phyloP scores from a whole-genome alignment of 164 flowering plant genomes.

The Warburgia ugandensis region DNA sequence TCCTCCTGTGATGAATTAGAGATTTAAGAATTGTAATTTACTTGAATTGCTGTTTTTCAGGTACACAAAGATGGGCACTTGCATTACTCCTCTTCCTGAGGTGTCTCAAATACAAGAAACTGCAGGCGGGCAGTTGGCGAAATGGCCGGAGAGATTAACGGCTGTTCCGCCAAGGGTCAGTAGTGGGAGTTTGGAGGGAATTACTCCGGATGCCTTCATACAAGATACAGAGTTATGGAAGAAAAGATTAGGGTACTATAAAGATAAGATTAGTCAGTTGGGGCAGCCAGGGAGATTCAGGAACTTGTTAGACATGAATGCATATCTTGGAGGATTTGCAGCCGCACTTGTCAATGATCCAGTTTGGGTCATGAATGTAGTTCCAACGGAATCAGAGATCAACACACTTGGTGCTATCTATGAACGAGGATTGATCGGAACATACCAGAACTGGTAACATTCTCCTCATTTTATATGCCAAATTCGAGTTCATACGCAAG shows the following conservation, averaged over 20 bases:
- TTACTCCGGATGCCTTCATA: conserved; percentile 43
- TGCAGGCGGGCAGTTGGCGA: conserved; percentile 57
- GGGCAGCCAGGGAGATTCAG: conserved; percentile 64
- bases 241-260: conserved; percentile 56
- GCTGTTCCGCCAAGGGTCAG: conserved; percentile 73
- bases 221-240: conserved; percentile 64
- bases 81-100: conserved; percentile 76
- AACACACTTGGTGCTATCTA: conserved; percentile 69
- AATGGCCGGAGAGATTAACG: conserved; percentile 79
- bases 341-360: conserved; percentile 76
- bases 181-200: conserved; percentile 54
- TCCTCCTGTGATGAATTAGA: too few species aligned
- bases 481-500: too few species aligned
- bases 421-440: conserved; percentile 85
- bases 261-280: conserved; percentile 44
- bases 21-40: too few species aligned
- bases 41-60: too few species aligned
- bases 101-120: conserved; percentile 39
- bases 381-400: conserved; percentile 51
- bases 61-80: conserved; percentile 75
- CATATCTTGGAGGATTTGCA: conserved; percentile 88
- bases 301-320: conserved; percentile 84
- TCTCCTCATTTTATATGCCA: too few species aligned
- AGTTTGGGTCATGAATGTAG: conserved; percentile 85
- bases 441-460: conserved; percentile 75